Conservation (phyloP, 768 basidiomycete genomes). For the Kwoniella sp. region DNA sequence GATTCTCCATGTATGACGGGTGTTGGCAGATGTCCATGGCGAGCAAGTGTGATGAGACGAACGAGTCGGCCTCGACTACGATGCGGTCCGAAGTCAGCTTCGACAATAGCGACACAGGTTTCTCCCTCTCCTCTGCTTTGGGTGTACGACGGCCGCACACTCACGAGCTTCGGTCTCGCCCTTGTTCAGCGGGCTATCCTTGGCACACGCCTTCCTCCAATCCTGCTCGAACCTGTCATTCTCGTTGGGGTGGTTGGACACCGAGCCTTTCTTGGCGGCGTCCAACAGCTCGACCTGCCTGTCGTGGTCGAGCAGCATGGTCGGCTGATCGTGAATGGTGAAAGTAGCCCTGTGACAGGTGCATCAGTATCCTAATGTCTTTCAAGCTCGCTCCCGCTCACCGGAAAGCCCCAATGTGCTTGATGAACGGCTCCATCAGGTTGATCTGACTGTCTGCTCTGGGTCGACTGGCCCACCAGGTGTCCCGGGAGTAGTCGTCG, state of each 20-base stretch:
- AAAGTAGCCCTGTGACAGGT: conserved; percentile 43
- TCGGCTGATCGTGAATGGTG: conserved; percentile 51
- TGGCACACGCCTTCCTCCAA: conserved; percentile 46
- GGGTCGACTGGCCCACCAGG: conserved; percentile 48
- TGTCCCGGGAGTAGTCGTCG: conserved; percentile 50
- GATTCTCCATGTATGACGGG: conserved; percentile 49
- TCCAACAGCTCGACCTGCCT: conserved; percentile 43
- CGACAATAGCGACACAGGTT: neutral
- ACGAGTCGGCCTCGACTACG: conserved; percentile 44
- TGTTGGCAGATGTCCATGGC: conserved; percentile 51
- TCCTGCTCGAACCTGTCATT: conserved; percentile 40
- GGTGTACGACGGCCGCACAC: conserved; percentile 2
- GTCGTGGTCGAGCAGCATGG: conserved; percentile 45
- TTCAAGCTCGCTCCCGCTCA: conserved; percentile 14
- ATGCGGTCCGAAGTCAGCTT: neutral
- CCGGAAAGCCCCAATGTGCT: conserved; percentile 43
- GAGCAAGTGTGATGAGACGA: conserved; percentile 42
- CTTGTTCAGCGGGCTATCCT: conserved; percentile 43
- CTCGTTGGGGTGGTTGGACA: conserved; percentile 44
- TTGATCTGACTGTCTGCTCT: conserved; percentile 52
- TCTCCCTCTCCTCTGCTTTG: neutral
- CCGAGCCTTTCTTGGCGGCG: conserved; percentile 41
- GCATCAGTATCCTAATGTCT: neutral
- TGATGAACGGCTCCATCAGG: conserved; percentile 50
- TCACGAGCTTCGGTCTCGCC: conserved; percentile 34